Evolutionary conservation across 441 rosid species (phyloP), one percentile per base, ranked within the genome.

Genomic region (Eruca vesicaria): DNA sequence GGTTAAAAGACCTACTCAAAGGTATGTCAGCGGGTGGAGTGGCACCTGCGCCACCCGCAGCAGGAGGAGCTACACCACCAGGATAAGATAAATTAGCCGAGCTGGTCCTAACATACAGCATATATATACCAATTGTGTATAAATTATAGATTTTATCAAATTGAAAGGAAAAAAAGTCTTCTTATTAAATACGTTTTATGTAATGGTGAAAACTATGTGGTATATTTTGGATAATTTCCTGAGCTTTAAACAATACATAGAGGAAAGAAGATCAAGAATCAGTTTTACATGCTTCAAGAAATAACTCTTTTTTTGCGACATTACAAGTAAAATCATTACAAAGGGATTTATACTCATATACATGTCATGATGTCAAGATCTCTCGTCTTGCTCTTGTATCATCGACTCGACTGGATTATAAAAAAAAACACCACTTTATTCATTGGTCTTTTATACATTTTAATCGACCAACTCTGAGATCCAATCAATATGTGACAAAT

Each of bases 401-500:
- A 18, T 50, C 38, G 5, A 23, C 41, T 35, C 62, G 20, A 18
- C 20, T 45, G 33, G 79, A 63, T 69, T 52, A 63, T 23, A 32
- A 56, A 23, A 9, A 64, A 56, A 64, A n/a, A n/a, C n/a, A 31
- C 75, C 67, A 64, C 62, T 70, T 76, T 76, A 38, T 63, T 76
- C 19, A 76, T 63, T 1, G 18, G 0, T 29, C 23, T 59, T 53
- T 19, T 48, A 72, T 43, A 43, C 50, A 21, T 71, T n/a, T 87
- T 77, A 91, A 63, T 87, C 79, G 56, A 90, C 76, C 84, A 91
- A 68, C 65, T 90, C 88, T 0, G 93, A 77, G 63, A 93, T 86
- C 98, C 96, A 93, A 64, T 78, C 97, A 62, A 93, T 53, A 35
- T 87, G 83, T 5, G 86, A 81, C 78, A 85, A 71, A 58, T 84